Base-by-base conservation (phyloP, 129 eudicot genomes). In the Ambrosia artemisiifolia region DNA sequence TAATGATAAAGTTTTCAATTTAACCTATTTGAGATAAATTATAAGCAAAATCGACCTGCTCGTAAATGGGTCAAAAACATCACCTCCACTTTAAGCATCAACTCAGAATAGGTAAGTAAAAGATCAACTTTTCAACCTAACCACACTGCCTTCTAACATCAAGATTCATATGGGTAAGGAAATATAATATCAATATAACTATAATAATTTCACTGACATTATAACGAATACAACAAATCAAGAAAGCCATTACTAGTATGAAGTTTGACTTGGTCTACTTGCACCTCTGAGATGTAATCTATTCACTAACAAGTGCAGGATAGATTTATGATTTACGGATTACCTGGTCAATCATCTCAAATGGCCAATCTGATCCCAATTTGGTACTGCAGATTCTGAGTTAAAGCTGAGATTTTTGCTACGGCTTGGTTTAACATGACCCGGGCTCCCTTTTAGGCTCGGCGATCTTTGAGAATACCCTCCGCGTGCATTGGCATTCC, bases 401-500 rank as follows among this genome's bases (percentile, higher is more conserved):
- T 71, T 77, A 65, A 75, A 65, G 19, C 83, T 78, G 32, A 75
- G 70, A 74, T 78, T 69, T 73, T 85, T 85, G 48, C 66, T 76
- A 53, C 77, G 78, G 38, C 16, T 79, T 7, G 91, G 70, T 79
- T 80, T 88, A 65, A 87, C 79, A 46, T 85, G 89, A 67, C 87
- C 82, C 7, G 86, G 68, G 54, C 63, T 30, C 24, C 91, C 89
- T 83, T 80, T 87, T 65, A 85, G 74, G 67, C 83, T 69, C 11
- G 95, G 95, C 10, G 98, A 88, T 69, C 86, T 81, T 59, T 86
- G 89, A 0, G 87, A 81, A 51, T 63, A 75, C 33, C 75, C 76
- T 32, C 73, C 54, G 17, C 76, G 63, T 38, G 65, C 61, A 44
- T 63, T 75, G 57, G 30, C 53, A 69, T 80, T 71, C 59, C 84